Percentiles rank a stretch among this genome's conserved stretches.
Evolutionary conservation across 1,139 yeast species (phyloP).

Genomic region (Torulaspora globosa): DNA sequence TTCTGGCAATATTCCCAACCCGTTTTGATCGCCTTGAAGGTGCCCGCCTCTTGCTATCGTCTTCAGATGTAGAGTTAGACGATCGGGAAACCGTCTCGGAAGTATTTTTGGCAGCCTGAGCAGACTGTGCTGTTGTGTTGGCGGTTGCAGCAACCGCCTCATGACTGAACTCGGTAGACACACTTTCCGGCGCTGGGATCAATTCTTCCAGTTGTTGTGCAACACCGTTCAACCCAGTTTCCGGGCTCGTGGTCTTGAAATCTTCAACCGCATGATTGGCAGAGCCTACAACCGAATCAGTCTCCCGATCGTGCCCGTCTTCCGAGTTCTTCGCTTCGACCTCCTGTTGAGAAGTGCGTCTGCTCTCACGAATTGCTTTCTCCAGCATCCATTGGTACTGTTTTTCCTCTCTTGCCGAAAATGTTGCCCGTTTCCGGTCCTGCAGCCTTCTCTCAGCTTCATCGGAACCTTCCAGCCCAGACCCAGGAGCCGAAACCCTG

Average conservation of each 20-base stretch:
- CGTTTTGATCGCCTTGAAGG: constrained; percentile 14
- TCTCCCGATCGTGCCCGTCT: constrained; percentile 20
- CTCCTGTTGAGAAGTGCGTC: constrained; percentile 31
- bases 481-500: not conserved
- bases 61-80: constrained; percentile 16
- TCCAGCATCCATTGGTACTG: constrained; percentile 40
- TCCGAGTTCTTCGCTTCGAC: constrained; percentile 11
- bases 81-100: constrained; percentile 11
- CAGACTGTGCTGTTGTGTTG: constrained; percentile 1
- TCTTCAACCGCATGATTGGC: not conserved
- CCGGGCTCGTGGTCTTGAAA: not conserved
- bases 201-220: not conserved
- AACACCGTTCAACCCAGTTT: not conserved
- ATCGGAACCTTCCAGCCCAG: constrained; percentile 3
- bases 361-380: constrained; percentile 39
- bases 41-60: constrained; percentile 12
- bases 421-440: constrained; percentile 36
- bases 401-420: constrained; percentile 39
- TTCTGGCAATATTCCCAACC: constrained; percentile 13
- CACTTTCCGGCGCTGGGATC: not conserved
- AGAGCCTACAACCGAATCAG: not conserved
- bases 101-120: constrained; percentile 3
- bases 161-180: not conserved
- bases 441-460: constrained; percentile 19
- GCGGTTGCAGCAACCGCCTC: not conserved